Conservation (phyloP, 225 moss, liverwort and hornwort genomes). For the Physcomitrellopsis africana region DNA sequence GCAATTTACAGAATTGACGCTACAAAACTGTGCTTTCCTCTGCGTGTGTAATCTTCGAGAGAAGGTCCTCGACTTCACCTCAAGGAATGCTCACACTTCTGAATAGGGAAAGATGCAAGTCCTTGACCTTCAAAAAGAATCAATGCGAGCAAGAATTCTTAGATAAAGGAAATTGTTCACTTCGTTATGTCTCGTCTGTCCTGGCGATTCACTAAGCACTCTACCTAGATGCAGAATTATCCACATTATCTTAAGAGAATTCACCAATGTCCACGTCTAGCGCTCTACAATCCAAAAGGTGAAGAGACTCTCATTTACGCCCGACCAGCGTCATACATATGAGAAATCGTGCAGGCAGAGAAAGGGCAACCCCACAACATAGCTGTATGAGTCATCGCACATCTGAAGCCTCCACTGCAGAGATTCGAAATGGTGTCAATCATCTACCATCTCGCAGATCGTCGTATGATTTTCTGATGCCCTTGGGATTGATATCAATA, state of each 20-base stretch:
- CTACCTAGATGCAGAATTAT: constrained; percentile 7
- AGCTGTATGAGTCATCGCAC: constrained; percentile 45
- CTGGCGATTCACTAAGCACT: not conserved
- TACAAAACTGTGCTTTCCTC: constrained; percentile 23
- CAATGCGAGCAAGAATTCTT: constrained; percentile 7
- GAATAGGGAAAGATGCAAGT: not conserved
- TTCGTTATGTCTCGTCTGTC: not conserved
- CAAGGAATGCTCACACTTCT: not conserved
- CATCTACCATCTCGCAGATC: constrained; percentile 43
- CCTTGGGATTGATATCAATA: constrained; percentile 34
- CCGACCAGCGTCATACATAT: too few relatives aligned
- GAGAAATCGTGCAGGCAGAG: not conserved
- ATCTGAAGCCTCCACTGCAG: constrained; percentile 40
- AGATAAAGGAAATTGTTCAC: not conserved
- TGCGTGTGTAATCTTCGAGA: constrained; percentile 1
- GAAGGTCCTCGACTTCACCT: constrained; percentile 3
- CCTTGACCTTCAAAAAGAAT: constrained; percentile 1
- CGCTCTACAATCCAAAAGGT: too few relatives aligned
- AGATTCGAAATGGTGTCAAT: not conserved
- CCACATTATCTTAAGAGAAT: not conserved
- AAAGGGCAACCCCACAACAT: not conserved
- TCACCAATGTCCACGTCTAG: too few relatives aligned
- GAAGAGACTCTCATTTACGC: too few relatives aligned
- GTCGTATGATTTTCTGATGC: not conserved
- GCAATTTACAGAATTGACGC: constrained; percentile 27